Evolutionary conservation across 2,329 filamentous ascomycete genomes (phyloP), one percentile per base, ranked within the genome.

Genomic region (Didymella segeticola): DNA sequence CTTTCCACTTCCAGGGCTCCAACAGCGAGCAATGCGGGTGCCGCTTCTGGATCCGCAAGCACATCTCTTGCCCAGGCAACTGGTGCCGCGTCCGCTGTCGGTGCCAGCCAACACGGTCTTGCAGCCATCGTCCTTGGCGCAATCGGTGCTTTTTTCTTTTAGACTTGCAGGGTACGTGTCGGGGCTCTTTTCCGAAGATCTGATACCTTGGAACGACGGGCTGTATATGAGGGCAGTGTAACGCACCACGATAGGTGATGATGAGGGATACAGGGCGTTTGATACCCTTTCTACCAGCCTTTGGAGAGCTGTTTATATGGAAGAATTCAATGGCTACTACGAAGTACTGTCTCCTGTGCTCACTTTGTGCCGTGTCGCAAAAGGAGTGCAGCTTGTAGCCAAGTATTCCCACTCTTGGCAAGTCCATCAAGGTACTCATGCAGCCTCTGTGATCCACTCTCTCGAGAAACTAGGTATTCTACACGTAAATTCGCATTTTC

Each of bases 111-210:
- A n/a, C 41, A 49, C 39, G 37, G 51, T 19, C 41, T 53, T 15
- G 9, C 53, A 10, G 43, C 54, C 19, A 27, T 56, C 9, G 22
- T 50, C 12, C 11, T 54, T 5, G 57, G 57, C 20, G 60, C 48
- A 9, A 14, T 58, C 29, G 52, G 53, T 37, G 50, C 49, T 49
- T 48, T 50, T 22, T 43, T 60, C 29, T 43, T 62, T 39, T 58
- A 57, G n/a, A 34, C 14, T 7, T 8, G 8, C 12, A 25, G 19
- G 5, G 6, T 27, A 9, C 12, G 27, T 20, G 15, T 11, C 15
- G 37, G 5, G 12, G 25, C 12, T 8, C 12, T 17, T 15, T 4
- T 15, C 7, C 30, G 30, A 15, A 9, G 15, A 5, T 20, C 3
- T 41, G 37, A 11, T 4, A 31, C 11, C 14, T 17, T 15, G 19